A percentile compares a stretch with the other conserved stretches of the same genome.
Conservation (phyloP, 108 stramenopile species). For the Schizochytrium sp. region DNA sequence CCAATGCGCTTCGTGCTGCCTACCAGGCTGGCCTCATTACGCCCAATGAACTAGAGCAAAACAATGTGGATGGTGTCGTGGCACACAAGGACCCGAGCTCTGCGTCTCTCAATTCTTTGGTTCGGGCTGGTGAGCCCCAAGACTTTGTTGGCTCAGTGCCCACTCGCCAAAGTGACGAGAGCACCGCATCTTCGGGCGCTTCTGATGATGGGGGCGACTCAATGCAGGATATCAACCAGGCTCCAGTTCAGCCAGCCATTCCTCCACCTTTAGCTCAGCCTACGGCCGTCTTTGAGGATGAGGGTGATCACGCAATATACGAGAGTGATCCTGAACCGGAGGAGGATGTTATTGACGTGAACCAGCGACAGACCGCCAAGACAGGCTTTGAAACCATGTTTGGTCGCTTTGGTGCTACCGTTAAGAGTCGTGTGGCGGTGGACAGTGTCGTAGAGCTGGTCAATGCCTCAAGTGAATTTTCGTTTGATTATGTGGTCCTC, state of each 20-base stretch:
- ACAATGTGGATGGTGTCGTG: not conserved
- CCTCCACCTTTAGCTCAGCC: not conserved
- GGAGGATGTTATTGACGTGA: not conserved
- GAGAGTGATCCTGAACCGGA: not conserved
- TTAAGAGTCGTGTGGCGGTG: conserved; percentile 67
- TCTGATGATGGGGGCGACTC: not conserved
- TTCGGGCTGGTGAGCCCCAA: not conserved
- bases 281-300: not conserved
- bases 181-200: not conserved
- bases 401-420: not conserved
- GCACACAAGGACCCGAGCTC: not conserved
- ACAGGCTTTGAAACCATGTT: conserved; percentile 1
- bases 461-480: conserved; percentile 70
- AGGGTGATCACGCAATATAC: conserved; percentile 22
- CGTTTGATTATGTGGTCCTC: conserved; percentile 75
- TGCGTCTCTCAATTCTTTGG: not conserved
- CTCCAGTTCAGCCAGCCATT: not conserved
- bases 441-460: conserved; percentile 80
- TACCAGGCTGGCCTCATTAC: not conserved
- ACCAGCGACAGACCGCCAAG: not conserved
- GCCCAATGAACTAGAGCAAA: not conserved
- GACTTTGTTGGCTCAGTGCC: not conserved
- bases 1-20: conserved; percentile 10
- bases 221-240: not conserved
- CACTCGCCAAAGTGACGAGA: not conserved